These are phyloP conservation scores for Thamnidium elegans DNA, from an alignment of 192 early-diverging fungal genomes.

Conservation along the genomic window DNA sequence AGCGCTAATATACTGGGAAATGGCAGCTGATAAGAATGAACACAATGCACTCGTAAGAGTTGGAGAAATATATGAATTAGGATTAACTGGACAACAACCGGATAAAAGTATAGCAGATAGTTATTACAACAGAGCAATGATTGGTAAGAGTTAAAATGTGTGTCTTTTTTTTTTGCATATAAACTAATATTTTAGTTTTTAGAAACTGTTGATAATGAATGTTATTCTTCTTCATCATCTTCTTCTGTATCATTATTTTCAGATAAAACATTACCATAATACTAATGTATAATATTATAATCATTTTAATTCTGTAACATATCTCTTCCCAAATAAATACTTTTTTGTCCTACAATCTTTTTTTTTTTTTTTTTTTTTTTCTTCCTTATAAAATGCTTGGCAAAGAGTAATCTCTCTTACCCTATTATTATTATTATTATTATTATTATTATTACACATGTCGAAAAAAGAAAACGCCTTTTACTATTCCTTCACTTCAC, in stretches of 20 bases:
- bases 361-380: not conserved
- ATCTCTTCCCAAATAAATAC: not conserved
- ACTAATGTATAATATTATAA: no score
- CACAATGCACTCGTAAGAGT: conserved; percentile 24
- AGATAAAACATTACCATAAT: not conserved
- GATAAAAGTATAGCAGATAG: not conserved
- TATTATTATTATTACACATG: not conserved
- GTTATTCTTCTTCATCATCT: not conserved
- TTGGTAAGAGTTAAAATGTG: not conserved
- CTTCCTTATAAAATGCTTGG: conserved; percentile 7
- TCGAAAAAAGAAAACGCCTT: conserved; percentile 4
- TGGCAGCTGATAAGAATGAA: conserved; percentile 28
- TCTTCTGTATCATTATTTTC: not conserved
- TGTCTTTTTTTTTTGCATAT: no score
- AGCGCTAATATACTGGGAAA: conserved; percentile 30
- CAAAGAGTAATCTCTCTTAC: not conserved
- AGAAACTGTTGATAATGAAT: not conserved
- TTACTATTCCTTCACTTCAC: not conserved
- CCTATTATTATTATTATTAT: no score
- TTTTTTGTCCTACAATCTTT: not conserved
- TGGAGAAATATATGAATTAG: conserved; percentile 21
- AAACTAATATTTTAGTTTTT: no score
- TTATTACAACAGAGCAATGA: conserved; percentile 4
- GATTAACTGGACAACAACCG: not conserved
- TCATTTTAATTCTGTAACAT: no score